Conservation (phyloP, 371 early-diverging fungal species). For the Haplosporangium sp. region DNA sequence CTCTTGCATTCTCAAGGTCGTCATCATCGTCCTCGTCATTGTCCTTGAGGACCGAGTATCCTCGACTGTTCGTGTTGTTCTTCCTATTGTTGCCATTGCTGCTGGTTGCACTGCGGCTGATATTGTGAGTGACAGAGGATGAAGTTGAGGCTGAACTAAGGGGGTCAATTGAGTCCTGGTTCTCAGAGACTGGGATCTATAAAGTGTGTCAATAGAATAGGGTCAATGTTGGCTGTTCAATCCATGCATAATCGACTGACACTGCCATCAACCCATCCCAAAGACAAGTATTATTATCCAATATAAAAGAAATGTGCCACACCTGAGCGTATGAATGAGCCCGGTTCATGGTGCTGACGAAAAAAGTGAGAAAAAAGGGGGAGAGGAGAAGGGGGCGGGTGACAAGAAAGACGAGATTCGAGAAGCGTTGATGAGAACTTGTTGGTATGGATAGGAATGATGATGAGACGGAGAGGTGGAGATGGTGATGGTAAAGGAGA, state of each 20-base stretch:
- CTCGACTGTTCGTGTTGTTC: slow-evolving; percentile 20
- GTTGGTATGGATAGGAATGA: too few species aligned
- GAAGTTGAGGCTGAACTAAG: neutral
- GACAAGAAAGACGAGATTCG: too few species aligned
- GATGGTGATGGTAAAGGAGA: too few species aligned
- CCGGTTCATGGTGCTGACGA: slow-evolving; percentile 32
- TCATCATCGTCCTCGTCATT: slow-evolving; percentile 35
- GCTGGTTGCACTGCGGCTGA: neutral
- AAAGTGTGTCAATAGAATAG: neutral
- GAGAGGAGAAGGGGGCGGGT: too few species aligned
- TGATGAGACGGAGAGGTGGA: too few species aligned
- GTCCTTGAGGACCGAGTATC: slow-evolving; percentile 22
- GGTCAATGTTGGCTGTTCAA: neutral
- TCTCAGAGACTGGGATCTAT: slow-evolving; percentile 21
- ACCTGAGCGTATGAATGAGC: slow-evolving; percentile 52
- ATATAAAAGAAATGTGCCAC: slow-evolving; percentile 8
- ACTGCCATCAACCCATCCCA: neutral
- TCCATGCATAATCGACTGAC: neutral
- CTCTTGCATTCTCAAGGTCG: slow-evolving; percentile 20
- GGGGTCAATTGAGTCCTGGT: neutral
- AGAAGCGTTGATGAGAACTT: too few species aligned
- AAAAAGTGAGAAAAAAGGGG: too few species aligned
- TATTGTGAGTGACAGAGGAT: neutral
- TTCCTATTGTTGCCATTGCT: neutral
- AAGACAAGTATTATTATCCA: neutral